Conservation (phyloP, 1,284 basidiomycete species). For the Trichosporon sp. region DNA sequence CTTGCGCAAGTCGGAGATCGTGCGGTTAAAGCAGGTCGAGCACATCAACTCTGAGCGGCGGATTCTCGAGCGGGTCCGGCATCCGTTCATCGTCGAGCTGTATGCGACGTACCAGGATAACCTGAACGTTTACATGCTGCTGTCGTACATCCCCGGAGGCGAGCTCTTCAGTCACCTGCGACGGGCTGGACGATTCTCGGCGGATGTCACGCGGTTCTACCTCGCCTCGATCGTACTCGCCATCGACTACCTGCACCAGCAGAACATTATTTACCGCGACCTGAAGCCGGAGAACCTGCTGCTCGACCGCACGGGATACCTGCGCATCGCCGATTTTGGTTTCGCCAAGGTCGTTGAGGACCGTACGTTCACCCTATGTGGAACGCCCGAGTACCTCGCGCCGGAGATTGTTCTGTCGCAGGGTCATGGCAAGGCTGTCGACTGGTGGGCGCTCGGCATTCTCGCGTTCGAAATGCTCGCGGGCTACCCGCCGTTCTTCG, state of each 20-base stretch:
- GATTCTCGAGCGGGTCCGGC: conserved; percentile 54
- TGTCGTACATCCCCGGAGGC: conserved; percentile 55
- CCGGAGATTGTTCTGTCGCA: conserved; percentile 53
- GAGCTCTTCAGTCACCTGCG: conserved; percentile 55
- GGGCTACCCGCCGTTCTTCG: conserved; percentile 52
- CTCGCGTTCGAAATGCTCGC: conserved; percentile 54
- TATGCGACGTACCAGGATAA: conserved; percentile 52
- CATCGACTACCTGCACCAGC: conserved; percentile 52
- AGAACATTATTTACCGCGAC: conserved; percentile 54
- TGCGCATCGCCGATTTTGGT: conserved; percentile 55
- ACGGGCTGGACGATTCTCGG: conserved; percentile 51
- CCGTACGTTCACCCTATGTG: conserved; percentile 51
- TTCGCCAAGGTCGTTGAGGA: conserved; percentile 54
- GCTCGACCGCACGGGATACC: conserved; percentile 50
- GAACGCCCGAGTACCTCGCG: conserved; percentile 53
- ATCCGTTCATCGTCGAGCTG: conserved; percentile 59
- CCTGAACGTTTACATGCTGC: conserved; percentile 55
- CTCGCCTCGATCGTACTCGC: conserved; percentile 54
- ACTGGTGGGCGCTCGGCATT: conserved; percentile 56
- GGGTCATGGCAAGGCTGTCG: conserved; percentile 54
- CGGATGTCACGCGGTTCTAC: conserved; percentile 56
- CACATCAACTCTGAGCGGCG: conserved; percentile 56
- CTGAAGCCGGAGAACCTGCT: conserved; percentile 56
- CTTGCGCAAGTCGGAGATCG: conserved; percentile 54
- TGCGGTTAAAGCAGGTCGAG: conserved; percentile 56